Base-by-base conservation (phyloP, 2,329 filamentous ascomycete species). In the Xylaria sp. region DNA sequence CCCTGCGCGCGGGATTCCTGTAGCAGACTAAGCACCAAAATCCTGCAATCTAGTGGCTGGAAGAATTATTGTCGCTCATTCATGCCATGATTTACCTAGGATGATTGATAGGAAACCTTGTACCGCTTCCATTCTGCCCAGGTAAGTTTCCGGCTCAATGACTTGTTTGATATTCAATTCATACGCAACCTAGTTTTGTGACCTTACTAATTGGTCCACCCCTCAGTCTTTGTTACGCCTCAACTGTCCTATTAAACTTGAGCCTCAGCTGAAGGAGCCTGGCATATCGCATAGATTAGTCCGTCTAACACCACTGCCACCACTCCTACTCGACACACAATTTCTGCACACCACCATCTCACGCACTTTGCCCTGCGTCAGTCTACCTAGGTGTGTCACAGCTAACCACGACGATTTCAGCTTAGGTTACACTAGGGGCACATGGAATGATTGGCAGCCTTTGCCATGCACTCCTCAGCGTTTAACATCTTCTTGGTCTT, bases 11-110 rank as follows among this genome's bases (percentile, higher is more conserved):
- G 60, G 64, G 42, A 54, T 55, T 60, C 29, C 68, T 72, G 48
- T 69, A 70, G 69, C 70, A 67, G 72, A 68, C 61, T 68, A 67
- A 65, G 66, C 65, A 69, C 65, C 57, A 61, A 59, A 72, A 74
- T 74, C 62, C 74, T 70, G 71, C 74, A 71, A 69, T 74, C 68
- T 74, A 74, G 74, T 76, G 73, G 75, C 74, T 76, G 74, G 75
- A 76, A 77, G 63, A 77, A 76, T 76, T 76, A 76, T 76, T 72
- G 60, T 68, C 72, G 59, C 61, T 70, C 47, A 44, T 44, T 73
- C 69, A 67, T 65, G 54, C 68, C 61, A 59, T 71, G 58, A 66
- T 60, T 42, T 59, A 58, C 65, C 60, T 57, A 25, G 40, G 47
- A 60, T 53, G 47, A 42, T 48, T 64, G 55, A 55, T 23, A 60